Base-by-base conservation (phyloP, 306 rosid genomes). In the Chamaecrista fasciculata region DNA sequence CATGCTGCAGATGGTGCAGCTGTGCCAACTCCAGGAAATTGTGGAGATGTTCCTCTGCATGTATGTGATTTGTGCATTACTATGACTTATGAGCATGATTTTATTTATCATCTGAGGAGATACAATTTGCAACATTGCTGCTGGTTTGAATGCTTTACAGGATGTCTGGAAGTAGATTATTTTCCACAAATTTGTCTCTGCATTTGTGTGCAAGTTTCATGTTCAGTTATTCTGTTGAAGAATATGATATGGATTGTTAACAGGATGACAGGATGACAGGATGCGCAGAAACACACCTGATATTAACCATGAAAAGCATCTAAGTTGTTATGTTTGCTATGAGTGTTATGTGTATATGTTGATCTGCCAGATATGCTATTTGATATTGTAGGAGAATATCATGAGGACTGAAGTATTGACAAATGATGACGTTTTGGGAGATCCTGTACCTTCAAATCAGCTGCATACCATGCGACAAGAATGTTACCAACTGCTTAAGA, bases 371-470 rank as follows among this genome's bases (percentile, higher is more conserved):
- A 62, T 55, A 43, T 59, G 79, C 73, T 74, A 43, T 72, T 75
- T 71, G 66, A 62, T 71, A 65, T 75, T 78, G 6, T 82, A 90
- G 98, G 90, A 88, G 80, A 82, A 69, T 76, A 78, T 69, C 50
- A 85, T 70, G 39, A 59, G 59, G 55, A 74, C 67, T 75, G 81
- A 71, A 69, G 79, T 78, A 36, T 68, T 94, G 95, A 86, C 96
- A 60, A 90, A 82, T 60, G 98, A 94, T 77, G 98, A 94, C 82
- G 76, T 86, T 75, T 86, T 94, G 84, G 98, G 97, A 59, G 97
- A 90, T 78, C 86, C 95, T 74, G 72, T 94, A 72, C 92, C 97
- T 68, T 72, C 88, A 69, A 83, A 86, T 75, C 96, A 86, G 83
- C 94, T 85, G 72, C 89, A 86, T 58, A 47, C 79, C 56, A 76